Evolutionary conservation across 2,329 filamentous ascomycete species (phyloP), one percentile per base, ranked within the genome.

Genomic region (Cytospora chrysosperma): DNA sequence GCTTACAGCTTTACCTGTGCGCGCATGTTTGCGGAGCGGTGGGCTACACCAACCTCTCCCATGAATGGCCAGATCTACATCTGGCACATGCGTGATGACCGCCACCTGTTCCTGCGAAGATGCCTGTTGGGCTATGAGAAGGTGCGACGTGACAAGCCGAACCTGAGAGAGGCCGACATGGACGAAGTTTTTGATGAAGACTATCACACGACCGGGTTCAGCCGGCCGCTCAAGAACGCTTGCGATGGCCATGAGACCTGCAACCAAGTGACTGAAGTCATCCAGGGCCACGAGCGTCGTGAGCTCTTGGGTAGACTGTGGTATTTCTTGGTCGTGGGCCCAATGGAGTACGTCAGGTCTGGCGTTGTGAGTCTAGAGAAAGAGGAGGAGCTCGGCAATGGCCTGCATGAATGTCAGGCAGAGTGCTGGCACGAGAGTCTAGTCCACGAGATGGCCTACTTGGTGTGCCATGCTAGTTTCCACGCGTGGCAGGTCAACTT

Each of bases 401-500:
- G 34, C 28, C 24, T 59, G 28, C 28, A 59, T 37, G 43, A 37
- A n/a, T 17, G n/a, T 1, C 21, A 51, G 43, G 43, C 56, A 6
- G 43, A 51, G 43, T 59, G 56, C 43, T 59, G 56, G 56, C 56
- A 59, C 10, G 56, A 51, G 15, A 28, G 56, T 9, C n/a, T 59
- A 32, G 43, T 59, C 17, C 9, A 59, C 13, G 56, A 59, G 24
- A 37, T 51, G 43, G 27, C 21, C 43, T 51, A 40, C 40, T 24
- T 59, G 15, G 26, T 59, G 30, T 4, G 43, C n/a, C 56, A 59
- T 59, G 56, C 56, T 47, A 37, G 28, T 28, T 59, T 59, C 30
- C 43, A 59, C 34, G 19, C 43, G 21, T 59, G 43, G 56, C 56
- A 59, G n/a, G 56, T 59, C 4, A 59, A 59, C 56, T 51, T 51